phyloP scores from a whole-genome alignment of 1,284 basidiomycete genomes.

The Trametes polyzona region DNA sequence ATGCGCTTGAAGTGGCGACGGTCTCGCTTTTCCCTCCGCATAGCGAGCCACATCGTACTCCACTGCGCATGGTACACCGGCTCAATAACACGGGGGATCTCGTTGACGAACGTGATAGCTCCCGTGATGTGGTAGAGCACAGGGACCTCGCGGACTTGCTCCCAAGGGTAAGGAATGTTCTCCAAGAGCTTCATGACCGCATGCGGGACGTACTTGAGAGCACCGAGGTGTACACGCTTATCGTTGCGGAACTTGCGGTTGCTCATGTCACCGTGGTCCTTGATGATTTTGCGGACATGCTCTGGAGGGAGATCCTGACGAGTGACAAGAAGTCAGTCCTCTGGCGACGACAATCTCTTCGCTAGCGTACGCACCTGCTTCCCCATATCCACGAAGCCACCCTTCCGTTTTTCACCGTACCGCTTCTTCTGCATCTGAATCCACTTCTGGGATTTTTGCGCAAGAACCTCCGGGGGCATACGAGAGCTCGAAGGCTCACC shows the following conservation, averaged over 20 bases:
- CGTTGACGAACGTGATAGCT: slow-evolving; percentile 99
- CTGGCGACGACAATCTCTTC: neutral
- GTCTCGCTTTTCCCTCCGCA: slow-evolving; percentile 98
- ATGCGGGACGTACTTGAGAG: slow-evolving; percentile 98
- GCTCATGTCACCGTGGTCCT: slow-evolving; percentile 97
- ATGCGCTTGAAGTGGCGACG: slow-evolving; percentile 99
- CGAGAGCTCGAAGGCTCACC: slow-evolving; percentile 55
- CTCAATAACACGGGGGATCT: slow-evolving; percentile 95
- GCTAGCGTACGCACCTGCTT: slow-evolving; percentile 72
- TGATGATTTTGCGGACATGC: slow-evolving; percentile 97
- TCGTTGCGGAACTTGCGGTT: slow-evolving; percentile 97
- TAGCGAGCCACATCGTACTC: slow-evolving; percentile 99
- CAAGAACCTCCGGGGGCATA: slow-evolving; percentile 78
- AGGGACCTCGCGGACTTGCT: slow-evolving; percentile 97
- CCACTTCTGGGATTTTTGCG: slow-evolving; percentile 93
- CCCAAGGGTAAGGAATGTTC: slow-evolving; percentile 99
- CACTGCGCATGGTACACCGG: slow-evolving; percentile 99
- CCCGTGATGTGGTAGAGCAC: slow-evolving; percentile 99
- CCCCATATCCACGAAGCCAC: slow-evolving; percentile 90
- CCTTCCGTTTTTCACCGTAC: slow-evolving; percentile 88
- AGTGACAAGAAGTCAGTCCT: slow-evolving; percentile 37
- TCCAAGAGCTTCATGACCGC: slow-evolving; percentile 99
- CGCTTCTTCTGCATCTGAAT: slow-evolving; percentile 90
- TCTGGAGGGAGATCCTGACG: slow-evolving; percentile 85
- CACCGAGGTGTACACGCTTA: slow-evolving; percentile 98